Base-by-base conservation (phyloP, 73 alveolate genomes). In the Paramecium biaurelia region DNA sequence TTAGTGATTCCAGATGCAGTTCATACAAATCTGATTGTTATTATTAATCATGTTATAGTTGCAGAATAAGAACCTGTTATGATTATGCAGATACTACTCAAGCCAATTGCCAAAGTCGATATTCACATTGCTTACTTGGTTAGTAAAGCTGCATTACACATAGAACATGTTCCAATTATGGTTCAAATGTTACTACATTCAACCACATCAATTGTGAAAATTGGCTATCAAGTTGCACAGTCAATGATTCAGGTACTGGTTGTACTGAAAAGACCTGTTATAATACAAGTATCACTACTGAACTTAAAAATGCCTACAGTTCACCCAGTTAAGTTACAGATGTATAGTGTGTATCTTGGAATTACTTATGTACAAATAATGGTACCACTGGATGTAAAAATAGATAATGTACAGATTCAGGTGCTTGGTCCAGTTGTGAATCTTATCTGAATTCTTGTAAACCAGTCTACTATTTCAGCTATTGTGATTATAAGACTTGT, bases 191-290 rank as follows among this genome's bases (percentile, higher is more conserved):
- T 6, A 35, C 35, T 15, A 21, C 58, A 3, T 35, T 72, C 18
- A 72, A 5, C 1, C 90, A 79, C 37, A 26, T 26, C 20, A 42
- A 45, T 41, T 79, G 90, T 43, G 56, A 47, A 9, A 45, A 32
- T 43, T 79, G 90, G 90, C 14, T 79, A 79, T 30, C 63, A 7
- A 42, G 74, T 45, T 79, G 90, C 30, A 79, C 90, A 20, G 72
- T 79, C 8, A 79, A 79, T 79, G 41, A 28, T 41, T 7, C 90
- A 4, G 76, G 57, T 6, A 79, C 90, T 20, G 90, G 30, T 4
- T 79, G 90, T 45, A 34, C 32, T 5, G 90, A 42, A 24, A 79
- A 47, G 26, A 47, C 90, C 0, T 79, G 90, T 43, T 79, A 58
- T 43, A 47, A 79, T 79, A 2, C 74, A 43, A 41, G 58, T 14